phyloP scores from a whole-genome alignment of 1,284 basidiomycete species.

The Pseudozyma hubeiensis region DNA sequence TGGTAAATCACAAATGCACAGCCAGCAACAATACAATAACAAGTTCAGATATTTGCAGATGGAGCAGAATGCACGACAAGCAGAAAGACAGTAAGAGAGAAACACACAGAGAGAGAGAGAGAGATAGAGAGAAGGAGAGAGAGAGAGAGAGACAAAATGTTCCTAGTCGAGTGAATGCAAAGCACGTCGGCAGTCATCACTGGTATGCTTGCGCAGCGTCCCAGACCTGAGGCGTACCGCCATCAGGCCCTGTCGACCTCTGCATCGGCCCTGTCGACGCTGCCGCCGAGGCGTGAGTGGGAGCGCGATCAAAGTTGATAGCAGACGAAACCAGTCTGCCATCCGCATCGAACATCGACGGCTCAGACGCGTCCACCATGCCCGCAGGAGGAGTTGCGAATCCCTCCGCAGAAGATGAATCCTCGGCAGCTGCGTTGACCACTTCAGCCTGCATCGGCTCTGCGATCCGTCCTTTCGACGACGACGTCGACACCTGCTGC shows the following conservation, averaged over 20 bases:
- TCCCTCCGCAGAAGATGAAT: conserved; percentile 9
- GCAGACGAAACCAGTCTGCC: conserved; percentile 21
- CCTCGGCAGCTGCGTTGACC: conserved; percentile 22
- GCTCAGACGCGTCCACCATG: not conserved
- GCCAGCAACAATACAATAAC: no score
- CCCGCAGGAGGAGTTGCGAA: conserved; percentile 20
- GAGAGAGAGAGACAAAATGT: no score
- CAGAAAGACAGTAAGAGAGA: no score
- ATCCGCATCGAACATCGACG: conserved; percentile 30
- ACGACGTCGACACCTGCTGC: conserved; percentile 29
- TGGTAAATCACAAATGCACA: no score
- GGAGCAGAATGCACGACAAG: no score
- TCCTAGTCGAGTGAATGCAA: not conserved
- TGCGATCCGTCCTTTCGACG: conserved; percentile 23
- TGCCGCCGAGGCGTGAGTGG: not conserved
- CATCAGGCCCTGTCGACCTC: not conserved
- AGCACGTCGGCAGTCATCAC: not conserved
- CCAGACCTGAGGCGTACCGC: conserved; percentile 16
- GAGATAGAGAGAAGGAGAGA: no score
- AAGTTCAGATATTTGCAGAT: no score
- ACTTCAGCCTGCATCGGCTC: conserved; percentile 53
- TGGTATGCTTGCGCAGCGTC: conserved; percentile 48
- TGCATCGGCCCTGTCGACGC: not conserved
- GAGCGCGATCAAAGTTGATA: conserved; percentile 32
- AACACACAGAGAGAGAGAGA: no score